phyloP scores from a whole-genome alignment of 2,329 filamentous ascomycete species.

The Dactylellina sp. region DNA sequence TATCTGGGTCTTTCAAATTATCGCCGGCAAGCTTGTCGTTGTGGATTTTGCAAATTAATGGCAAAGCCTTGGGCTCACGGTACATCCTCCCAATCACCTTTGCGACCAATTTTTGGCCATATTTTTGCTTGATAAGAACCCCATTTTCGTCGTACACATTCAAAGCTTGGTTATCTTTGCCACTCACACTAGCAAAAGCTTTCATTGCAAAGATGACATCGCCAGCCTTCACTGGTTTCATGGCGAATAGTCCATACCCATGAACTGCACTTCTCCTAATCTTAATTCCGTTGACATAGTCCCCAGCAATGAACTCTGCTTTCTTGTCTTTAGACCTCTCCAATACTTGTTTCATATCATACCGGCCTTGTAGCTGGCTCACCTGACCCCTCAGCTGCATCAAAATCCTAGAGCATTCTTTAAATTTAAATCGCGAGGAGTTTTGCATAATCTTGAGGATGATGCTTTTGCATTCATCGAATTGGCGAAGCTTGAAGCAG shows the following conservation, averaged over 20 bases:
- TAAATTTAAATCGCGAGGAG: slow-evolving; percentile 36
- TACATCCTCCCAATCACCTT: slow-evolving; percentile 23
- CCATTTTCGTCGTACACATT: slow-evolving; percentile 12
- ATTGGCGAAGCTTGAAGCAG: slow-evolving; percentile 20
- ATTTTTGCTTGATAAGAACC: slow-evolving; percentile 12
- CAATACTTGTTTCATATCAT: slow-evolving; percentile 35
- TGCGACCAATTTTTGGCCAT: slow-evolving; percentile 26
- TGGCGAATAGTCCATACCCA: slow-evolving; percentile 23
- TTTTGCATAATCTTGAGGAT: slow-evolving; percentile 32
- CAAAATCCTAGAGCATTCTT: slow-evolving; percentile 30
- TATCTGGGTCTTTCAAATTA: slow-evolving; percentile 14
- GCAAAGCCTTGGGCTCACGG: slow-evolving; percentile 9
- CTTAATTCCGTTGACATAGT: slow-evolving; percentile 21
- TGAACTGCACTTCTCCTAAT: slow-evolving; percentile 12
- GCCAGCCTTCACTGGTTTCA: slow-evolving; percentile 30
- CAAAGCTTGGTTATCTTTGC: slow-evolving; percentile 10
- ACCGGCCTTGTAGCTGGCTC: slow-evolving; percentile 12
- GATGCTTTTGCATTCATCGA: slow-evolving; percentile 27
- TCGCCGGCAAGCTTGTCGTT: background rate
- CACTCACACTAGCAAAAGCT: slow-evolving; percentile 20
- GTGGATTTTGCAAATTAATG: slow-evolving; percentile 27
- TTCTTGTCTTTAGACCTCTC: slow-evolving; percentile 21
- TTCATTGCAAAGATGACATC: slow-evolving; percentile 32
- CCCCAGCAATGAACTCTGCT: slow-evolving; percentile 8
- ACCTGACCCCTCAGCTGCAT: slow-evolving; percentile 7